Base-by-base conservation (phyloP, 2,329 filamentous ascomycete species). In the Balansia obtecta region DNA sequence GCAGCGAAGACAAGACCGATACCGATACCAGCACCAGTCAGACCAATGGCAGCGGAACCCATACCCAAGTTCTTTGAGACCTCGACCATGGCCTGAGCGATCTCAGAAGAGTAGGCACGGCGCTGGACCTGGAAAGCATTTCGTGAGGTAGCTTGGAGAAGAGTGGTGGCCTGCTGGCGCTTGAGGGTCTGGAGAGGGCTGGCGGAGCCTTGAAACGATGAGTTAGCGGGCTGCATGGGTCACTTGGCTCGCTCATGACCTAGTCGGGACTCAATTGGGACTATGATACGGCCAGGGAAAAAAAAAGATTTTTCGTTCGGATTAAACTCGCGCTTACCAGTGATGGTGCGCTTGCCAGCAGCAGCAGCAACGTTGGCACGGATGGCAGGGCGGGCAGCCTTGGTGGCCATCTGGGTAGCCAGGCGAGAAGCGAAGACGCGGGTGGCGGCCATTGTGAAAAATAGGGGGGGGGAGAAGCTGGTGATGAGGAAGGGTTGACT, bases 1-100 rank as follows among this genome's bases (percentile, higher is more conserved):
- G 86, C 83, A 69, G 85, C 87, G 82, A 94, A 94, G 70, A 94
- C 88, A 69, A 91, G 83, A 80, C 88, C 88, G 75, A 93, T 94
- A 87, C 88, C 88, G 73, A 93, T 88, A 88, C 87, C 86, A 69
- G 86, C 85, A 85, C 85, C 85, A 69, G 85, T 87, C 67, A 94
- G 85, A 85, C 88, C 88, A 69, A 94, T 89, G 77, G 88, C 88
- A 67, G 88, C 88, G 64, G 83, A 77, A 74, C 86, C 86, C 85
- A 89, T 89, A 80, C 86, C 86, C 67, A 89, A 71, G 83, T 89
- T 89, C 82, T 88, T 86, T 73, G 86, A 89, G 75, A 88, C 85
- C 80, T 89, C 85, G 71, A 90, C 86, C 77, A 90, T 84, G 72
- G 86, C 86, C 71, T 85, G 79, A 75, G 86, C 85, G 73, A 90